These are phyloP conservation scores for Prunus mume DNA, from an alignment of 306 rosid genomes.

Conservation along the genomic window DNA sequence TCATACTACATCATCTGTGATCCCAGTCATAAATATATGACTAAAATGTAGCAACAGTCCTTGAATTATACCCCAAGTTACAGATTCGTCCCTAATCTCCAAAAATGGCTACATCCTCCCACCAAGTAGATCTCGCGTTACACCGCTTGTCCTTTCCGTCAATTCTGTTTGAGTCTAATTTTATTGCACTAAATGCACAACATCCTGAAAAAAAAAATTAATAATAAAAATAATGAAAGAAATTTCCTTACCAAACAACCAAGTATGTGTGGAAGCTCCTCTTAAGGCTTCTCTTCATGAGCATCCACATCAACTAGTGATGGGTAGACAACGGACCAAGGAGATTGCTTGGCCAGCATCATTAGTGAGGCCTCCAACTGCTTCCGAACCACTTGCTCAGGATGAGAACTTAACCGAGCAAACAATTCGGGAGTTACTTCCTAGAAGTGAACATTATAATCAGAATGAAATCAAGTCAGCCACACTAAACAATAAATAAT, in stretches of 20 bases:
- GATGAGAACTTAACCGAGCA: slow-evolving; percentile 90
- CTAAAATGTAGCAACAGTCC: too few species aligned
- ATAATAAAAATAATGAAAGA: slow-evolving; percentile 9
- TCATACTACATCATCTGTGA: neutral
- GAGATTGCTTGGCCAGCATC: slow-evolving; percentile 91
- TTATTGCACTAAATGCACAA: neutral
- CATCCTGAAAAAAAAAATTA: neutral
- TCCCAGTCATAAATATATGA: neutral
- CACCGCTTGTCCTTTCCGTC: too few species aligned
- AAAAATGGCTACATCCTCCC: too few species aligned
- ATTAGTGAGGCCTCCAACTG: slow-evolving; percentile 83
- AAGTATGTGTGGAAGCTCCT: slow-evolving; percentile 83
- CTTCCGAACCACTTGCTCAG: slow-evolving; percentile 74
- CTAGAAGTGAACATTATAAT: slow-evolving; percentile 41
- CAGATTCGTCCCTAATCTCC: too few species aligned
- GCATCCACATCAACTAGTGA: slow-evolving; percentile 85
- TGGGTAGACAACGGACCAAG: slow-evolving; percentile 86
- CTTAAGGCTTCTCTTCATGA: slow-evolving; percentile 79
- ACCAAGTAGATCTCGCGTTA: too few species aligned
- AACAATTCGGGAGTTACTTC: slow-evolving; percentile 86
- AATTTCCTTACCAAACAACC: slow-evolving; percentile 72
- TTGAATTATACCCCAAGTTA: too few species aligned
- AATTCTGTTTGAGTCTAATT: too few species aligned
- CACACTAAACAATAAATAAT: neutral
- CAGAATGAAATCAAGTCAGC: slow-evolving; percentile 22